Base-by-base conservation (phyloP, 139 green algal genomes). In the Limnomonas spitsbergensis region DNA sequence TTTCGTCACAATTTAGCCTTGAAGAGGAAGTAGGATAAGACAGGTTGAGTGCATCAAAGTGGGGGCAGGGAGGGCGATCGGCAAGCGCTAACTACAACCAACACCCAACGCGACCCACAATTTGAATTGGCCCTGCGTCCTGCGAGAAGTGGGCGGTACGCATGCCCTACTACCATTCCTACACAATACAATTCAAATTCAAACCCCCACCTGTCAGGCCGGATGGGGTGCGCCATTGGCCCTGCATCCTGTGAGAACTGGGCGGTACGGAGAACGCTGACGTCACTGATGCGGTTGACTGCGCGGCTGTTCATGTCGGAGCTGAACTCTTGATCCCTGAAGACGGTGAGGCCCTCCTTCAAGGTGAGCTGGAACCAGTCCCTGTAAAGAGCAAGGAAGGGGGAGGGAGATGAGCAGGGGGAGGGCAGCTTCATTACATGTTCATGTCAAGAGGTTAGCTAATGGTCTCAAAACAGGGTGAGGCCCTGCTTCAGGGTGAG, bases 351-450 rank as follows among this genome's bases (percentile, higher is more conserved):
- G 0, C 95, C 95, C 84, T 98, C 95, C 87, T 99, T 99, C 36
- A 99, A 90, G 0, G 91, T 97, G 7, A 99, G 93, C 89, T 99
- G 95, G 88, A 98, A 98, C 94, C 95, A 99, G 88, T 99, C 95
- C 4, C 95, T 88, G 47, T 61, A 61, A 61, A 61, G 47, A 61
- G 47, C 14, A 61, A 61, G n/a, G n/a, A n/a, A n/a, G n/a, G n/a
- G n/a, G n/a, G n/a, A n/a, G n/a, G n/a, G n/a, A n/a, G n/a, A n/a
- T n/a, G n/a, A n/a, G n/a, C n/a, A n/a, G n/a, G n/a, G n/a, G n/a
- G n/a, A n/a, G n/a, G n/a, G n/a, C n/a, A n/a, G n/a, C n/a, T n/a
- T n/a, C n/a, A n/a, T n/a, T n/a, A n/a, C n/a, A n/a, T 82, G 90
- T 96, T 98, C 92, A 98, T 95, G 91, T 98, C 95, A 29, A n/a